Conservation (phyloP, 1,139 yeast genomes). For the Candida smagusa region DNA sequence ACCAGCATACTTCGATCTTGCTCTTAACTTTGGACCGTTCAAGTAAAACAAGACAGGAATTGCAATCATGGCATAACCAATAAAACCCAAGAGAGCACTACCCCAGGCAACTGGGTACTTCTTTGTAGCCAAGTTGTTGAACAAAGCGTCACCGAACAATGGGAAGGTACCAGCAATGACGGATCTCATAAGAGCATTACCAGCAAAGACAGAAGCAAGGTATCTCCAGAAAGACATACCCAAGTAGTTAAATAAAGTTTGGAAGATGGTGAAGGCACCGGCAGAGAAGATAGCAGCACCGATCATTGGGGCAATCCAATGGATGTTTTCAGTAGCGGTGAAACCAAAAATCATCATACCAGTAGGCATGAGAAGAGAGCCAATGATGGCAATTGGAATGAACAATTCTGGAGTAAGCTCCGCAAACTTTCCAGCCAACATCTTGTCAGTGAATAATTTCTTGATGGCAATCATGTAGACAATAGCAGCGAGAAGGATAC, state of each 20-base stretch:
- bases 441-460: constrained; percentile 20
- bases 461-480: constrained; percentile 22
- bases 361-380: constrained; percentile 37
- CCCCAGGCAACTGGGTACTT: constrained; percentile 59
- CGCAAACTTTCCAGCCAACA: constrained; percentile 24
- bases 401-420: constrained; percentile 41
- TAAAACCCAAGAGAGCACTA: constrained; percentile 43
- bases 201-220: constrained; percentile 59
- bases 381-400: constrained; percentile 41
- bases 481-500: constrained; percentile 28
- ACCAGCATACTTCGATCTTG: constrained; percentile 39
- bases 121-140: constrained; percentile 37
- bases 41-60: constrained; percentile 47
- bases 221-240: constrained; percentile 34
- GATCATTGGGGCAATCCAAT: constrained; percentile 43
- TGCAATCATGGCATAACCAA: constrained; percentile 37
- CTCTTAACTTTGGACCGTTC: constrained; percentile 48
- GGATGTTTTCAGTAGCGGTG: constrained; percentile 36
- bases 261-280: constrained; percentile 40
- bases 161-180: constrained; percentile 62
- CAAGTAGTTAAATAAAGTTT: constrained; percentile 33
- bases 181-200: constrained; percentile 51
- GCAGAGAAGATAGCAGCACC: constrained; percentile 38
- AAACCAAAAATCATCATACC: constrained; percentile 50
- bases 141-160: constrained; percentile 53